phyloP scores from a whole-genome alignment of 2,329 filamentous ascomycete genomes.

The Alternaria hordeiaustralica region DNA sequence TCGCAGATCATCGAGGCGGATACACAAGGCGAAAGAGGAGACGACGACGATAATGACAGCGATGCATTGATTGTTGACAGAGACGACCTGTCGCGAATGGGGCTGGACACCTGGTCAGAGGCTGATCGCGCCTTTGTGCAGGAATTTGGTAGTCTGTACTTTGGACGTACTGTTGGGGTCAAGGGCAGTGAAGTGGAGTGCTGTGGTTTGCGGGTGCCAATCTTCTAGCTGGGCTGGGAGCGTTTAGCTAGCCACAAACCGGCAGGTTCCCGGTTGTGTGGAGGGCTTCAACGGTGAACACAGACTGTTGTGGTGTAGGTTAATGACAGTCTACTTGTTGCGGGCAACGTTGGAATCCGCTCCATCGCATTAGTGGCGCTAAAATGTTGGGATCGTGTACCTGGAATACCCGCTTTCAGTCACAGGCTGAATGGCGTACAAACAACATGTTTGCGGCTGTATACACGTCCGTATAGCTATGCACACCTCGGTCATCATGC shows the following conservation, averaged over 20 bases:
- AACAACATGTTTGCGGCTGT: background rate
- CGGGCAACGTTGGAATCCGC: background rate
- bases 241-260: background rate
- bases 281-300: background rate
- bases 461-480: background rate
- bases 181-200: constrained; percentile 74
- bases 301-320: constrained; percentile 1
- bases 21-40: constrained; percentile 49
- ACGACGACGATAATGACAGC: constrained; percentile 26
- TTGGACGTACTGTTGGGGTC: constrained; percentile 67
- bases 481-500: background rate
- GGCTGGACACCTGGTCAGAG: constrained; percentile 78
- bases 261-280: constrained; percentile 9
- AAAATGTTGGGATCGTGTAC: constrained; percentile 5
- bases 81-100: constrained; percentile 73
- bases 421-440: constrained; percentile 1
- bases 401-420: constrained; percentile 14
- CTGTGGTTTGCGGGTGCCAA: constrained; percentile 70
- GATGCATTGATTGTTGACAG: constrained; percentile 62
- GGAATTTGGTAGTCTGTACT: constrained; percentile 69
- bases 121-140: constrained; percentile 72
- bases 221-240: constrained; percentile 25
- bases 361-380: constrained; percentile 2
- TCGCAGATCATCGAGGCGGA: constrained; percentile 66
- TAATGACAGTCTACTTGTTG: background rate